Percentiles rank a stretch among this genome's conserved stretches.
phyloP scores from a whole-genome alignment of 371 early-diverging fungal genomes.

The Basidiobolus meristosporus region DNA sequence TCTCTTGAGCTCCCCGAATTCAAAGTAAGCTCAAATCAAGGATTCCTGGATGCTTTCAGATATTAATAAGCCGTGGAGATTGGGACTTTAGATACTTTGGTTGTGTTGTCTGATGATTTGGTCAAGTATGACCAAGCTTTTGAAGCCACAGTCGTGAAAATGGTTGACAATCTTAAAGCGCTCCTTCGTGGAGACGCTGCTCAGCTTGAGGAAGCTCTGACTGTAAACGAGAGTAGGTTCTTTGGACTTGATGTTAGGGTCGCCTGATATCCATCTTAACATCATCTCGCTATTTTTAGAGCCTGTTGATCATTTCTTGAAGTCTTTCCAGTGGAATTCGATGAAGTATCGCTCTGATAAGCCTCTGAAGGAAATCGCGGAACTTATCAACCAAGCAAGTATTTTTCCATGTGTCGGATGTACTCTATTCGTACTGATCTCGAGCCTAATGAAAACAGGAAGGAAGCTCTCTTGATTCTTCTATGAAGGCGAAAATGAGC shows the following conservation, averaged over 20 bases:
- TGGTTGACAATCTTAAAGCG: slow-evolving; percentile 57
- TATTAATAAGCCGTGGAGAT: slow-evolving; percentile 33
- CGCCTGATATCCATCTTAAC: slow-evolving; percentile 1
- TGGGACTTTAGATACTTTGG: slow-evolving; percentile 82
- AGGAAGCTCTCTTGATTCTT: slow-evolving; percentile 52
- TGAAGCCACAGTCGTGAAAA: slow-evolving; percentile 54
- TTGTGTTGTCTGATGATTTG: slow-evolving; percentile 82
- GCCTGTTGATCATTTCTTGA: slow-evolving; percentile 62
- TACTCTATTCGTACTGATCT: not conserved
- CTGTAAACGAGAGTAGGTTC: slow-evolving; percentile 63
- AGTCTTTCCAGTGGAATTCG: slow-evolving; percentile 83
- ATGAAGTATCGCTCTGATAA: slow-evolving; percentile 90
- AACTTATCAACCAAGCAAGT: slow-evolving; percentile 30
- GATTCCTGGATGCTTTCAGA: not conserved
- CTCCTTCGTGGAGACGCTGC: slow-evolving; percentile 14
- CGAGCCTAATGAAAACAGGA: slow-evolving; percentile 34
- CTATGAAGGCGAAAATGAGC: slow-evolving; percentile 72
- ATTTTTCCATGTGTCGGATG: not conserved
- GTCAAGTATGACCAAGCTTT: slow-evolving; percentile 59
- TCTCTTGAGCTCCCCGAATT: slow-evolving; percentile 1
- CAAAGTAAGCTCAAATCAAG: slow-evolving; percentile 1
- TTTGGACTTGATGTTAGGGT: not conserved
- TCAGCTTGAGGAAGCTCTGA: slow-evolving; percentile 29
- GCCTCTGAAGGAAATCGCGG: slow-evolving; percentile 65
- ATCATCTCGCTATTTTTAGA: not conserved